Percentiles rank a stretch among this genome's conserved stretches.
Evolutionary conservation across 1,284 basidiomycete genomes (phyloP).

Genomic region (Lignosus rhinocerotis): DNA sequence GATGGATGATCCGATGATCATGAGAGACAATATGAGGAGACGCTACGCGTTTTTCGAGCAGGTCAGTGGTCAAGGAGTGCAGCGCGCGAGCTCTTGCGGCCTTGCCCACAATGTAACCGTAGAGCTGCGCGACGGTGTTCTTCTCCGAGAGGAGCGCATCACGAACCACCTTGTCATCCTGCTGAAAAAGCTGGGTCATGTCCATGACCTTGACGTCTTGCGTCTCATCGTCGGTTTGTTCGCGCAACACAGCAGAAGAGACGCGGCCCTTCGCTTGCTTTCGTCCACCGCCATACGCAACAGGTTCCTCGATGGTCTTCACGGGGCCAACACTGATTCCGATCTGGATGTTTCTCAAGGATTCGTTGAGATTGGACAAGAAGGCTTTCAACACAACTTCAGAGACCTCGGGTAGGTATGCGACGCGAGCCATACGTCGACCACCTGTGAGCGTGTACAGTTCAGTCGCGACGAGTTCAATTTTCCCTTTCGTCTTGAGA

Average conservation of each 20-base stretch:
- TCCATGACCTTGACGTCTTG: slow-evolving; percentile 32
- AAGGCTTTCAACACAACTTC: slow-evolving; percentile 54
- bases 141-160: slow-evolving; percentile 65
- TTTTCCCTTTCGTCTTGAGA: slow-evolving; percentile 59
- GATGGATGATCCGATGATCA: slow-evolving; percentile 53
- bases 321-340: slow-evolving; percentile 24
- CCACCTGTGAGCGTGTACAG: slow-evolving; percentile 54
- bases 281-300: slow-evolving; percentile 51
- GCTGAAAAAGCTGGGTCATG: slow-evolving; percentile 50
- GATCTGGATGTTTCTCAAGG: slow-evolving; percentile 33
- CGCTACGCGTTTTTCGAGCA: slow-evolving; percentile 41
- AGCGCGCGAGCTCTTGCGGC: slow-evolving; percentile 60
- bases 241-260: slow-evolving; percentile 40
- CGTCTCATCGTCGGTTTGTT: slow-evolving; percentile 43
- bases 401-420: slow-evolving; percentile 56
- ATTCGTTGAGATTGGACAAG: slow-evolving; percentile 50
- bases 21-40: slow-evolving; percentile 51
- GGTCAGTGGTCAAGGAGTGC: slow-evolving; percentile 55
- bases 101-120: slow-evolving; percentile 69
- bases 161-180: slow-evolving; percentile 53
- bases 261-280: slow-evolving; percentile 30
- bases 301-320: slow-evolving; percentile 49
- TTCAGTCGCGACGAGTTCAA: slow-evolving; percentile 66
- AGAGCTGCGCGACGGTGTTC: slow-evolving; percentile 63
- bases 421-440: slow-evolving; percentile 54